Evolutionary conservation across 768 basidiomycete genomes (phyloP), one percentile per base, ranked within the genome.

Genomic region (Suillus americanus): DNA sequence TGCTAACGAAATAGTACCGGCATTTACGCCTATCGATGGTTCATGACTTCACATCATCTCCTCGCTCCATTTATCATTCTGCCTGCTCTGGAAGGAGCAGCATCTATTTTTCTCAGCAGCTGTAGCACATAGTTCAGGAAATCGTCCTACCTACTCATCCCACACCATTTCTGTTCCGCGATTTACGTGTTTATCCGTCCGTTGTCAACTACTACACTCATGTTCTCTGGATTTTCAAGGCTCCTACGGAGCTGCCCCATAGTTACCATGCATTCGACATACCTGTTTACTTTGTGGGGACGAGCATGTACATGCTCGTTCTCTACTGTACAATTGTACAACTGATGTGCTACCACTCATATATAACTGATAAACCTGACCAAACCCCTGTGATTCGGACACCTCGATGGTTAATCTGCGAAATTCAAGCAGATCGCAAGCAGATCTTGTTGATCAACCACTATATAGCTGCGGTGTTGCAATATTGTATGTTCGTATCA

Each of bases 41-140:
- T 37, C 40, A 45, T 33, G 63, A 64, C 3, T 63, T 38, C 28
- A 33, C 41, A 61, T 43, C 37, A 40, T 33, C 28, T 28, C 33
- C 23, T 62, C 41, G 10, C 43, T n/a, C 60, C 30, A 23, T 45
- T 41, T 14, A 63, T 45, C 35, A 45, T 33, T 23, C 12, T 16
- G 45, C 25, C 50, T 57, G 38, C 57, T 59, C 28, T 28, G 30
- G 28, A 55, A 38, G 56, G 51, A 60, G 37, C 62, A 33, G 56
- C 62, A 59, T 61, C 35, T 60, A 38, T 18, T 60, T 61, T 60
- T 61, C 56, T n/a, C 62, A 9, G n/a, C 62, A 41, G 62, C 62
- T 62, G 62, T 62, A 62, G 56, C 62, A 62, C 62, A 60, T 62
- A 62, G 56, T 55, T 33, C 37, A 55, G 16, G 62, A 41, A 41